phyloP scores from a whole-genome alignment of 179 eudicot genomes.

The Camellia oleifera region DNA sequence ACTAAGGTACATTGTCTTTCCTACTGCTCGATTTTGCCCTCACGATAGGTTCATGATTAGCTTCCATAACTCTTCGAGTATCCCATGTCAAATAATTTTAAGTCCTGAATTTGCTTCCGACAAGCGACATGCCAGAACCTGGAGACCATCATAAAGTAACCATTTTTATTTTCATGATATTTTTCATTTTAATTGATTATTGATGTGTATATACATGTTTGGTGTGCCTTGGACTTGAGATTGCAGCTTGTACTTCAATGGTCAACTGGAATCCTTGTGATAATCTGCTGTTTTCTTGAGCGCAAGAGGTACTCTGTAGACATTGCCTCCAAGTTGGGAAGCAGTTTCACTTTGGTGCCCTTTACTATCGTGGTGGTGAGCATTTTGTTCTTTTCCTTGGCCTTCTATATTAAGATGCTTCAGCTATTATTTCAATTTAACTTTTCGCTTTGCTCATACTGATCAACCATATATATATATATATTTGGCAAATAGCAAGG shows the following conservation, averaged over 20 bases:
- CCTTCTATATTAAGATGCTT: neutral
- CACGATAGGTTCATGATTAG: conserved; percentile 9
- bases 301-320: conserved; percentile 67
- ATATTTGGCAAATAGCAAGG: neutral
- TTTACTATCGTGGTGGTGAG: conserved; percentile 91
- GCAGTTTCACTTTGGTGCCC: conserved; percentile 92
- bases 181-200: conserved; percentile 17
- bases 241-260: conserved; percentile 98
- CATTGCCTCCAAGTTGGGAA: conserved; percentile 78
- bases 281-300: conserved; percentile 80
- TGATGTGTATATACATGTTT: conserved; percentile 24
- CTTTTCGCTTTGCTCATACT: neutral
- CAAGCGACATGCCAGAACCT: conserved; percentile 4
- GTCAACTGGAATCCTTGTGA: conserved; percentile 89
- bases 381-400: conserved; percentile 8
- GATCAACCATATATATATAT: neutral
- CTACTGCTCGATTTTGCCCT: neutral
- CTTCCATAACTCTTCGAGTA: neutral
- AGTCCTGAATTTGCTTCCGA: neutral
- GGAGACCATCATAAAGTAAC: neutral
- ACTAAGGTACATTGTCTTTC: neutral
- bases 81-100: neutral
- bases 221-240: conserved; percentile 40
- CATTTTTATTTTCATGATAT: conserved; percentile 7
- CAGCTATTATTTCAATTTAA: neutral